These are phyloP conservation scores for Aristolochia contorta DNA, from an alignment of 164 flowering plant genomes.

Conservation along the genomic window DNA sequence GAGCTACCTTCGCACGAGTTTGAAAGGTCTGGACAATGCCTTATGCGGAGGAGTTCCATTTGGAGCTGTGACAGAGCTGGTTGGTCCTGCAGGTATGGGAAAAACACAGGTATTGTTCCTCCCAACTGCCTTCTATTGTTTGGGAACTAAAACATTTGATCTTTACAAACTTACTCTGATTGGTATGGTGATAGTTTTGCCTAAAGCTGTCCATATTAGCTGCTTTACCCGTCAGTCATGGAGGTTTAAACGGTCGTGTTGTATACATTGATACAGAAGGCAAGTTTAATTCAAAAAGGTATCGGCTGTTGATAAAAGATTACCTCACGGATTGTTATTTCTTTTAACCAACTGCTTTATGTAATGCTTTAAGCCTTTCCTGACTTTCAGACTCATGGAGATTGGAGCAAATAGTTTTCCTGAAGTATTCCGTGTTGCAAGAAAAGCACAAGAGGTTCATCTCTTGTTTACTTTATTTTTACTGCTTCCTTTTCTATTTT, in stretches of 20 bases:
- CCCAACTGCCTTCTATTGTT: background rate
- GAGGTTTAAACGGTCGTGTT: slow-evolving; percentile 70
- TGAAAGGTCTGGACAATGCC: slow-evolving; percentile 66
- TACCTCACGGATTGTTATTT: slow-evolving; percentile 3
- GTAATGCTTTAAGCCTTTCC: background rate
- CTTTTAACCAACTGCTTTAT: background rate
- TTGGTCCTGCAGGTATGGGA: slow-evolving; percentile 88
- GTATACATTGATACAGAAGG: slow-evolving; percentile 78
- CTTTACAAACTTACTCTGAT: background rate
- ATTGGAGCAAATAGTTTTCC: slow-evolving; percentile 74
- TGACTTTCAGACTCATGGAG: slow-evolving; percentile 57
- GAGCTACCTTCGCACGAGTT: slow-evolving; percentile 56
- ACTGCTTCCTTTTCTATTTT: background rate
- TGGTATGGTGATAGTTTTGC: slow-evolving; percentile 33
- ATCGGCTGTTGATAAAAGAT: slow-evolving; percentile 1
- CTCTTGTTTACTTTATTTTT: background rate
- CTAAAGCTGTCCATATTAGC: slow-evolving; percentile 73
- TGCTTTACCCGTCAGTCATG: slow-evolving; percentile 52
- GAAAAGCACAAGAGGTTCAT: slow-evolving; percentile 67
- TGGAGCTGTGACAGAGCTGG: slow-evolving; percentile 76
- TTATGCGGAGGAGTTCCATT: slow-evolving; percentile 83
- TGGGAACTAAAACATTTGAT: background rate
- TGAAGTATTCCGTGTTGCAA: slow-evolving; percentile 51
- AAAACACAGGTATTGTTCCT: slow-evolving; percentile 58
- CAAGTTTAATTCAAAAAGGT: slow-evolving; percentile 84